phyloP scores from a whole-genome alignment of 257 asterid genomes.

The Jaltomata sinuosa region DNA sequence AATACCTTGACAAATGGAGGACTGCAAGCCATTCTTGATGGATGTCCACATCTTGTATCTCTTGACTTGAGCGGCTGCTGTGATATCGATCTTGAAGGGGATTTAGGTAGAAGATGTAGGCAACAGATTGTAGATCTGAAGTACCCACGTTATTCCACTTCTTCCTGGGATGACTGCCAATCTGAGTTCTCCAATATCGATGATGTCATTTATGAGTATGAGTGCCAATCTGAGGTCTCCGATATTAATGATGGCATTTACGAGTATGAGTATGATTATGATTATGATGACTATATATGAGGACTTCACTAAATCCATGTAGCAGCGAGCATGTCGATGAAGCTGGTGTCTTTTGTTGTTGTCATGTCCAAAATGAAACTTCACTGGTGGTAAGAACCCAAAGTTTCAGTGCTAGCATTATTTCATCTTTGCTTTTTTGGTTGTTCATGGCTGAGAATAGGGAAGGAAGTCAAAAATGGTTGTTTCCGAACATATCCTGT shows the following conservation, averaged over 20 bases:
- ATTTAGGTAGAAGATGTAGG: slow-evolving; percentile 20
- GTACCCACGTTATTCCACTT: no score
- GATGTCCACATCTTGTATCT: slow-evolving; percentile 36
- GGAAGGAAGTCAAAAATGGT: no score
- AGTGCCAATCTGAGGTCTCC: no score
- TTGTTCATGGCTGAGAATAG: no score
- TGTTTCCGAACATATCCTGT: no score
- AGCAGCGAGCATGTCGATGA: background rate
- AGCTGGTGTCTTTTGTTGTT: background rate
- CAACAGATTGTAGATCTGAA: slow-evolving; percentile 20
- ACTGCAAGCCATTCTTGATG: slow-evolving; percentile 29
- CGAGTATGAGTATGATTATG: background rate
- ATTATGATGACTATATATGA: background rate
- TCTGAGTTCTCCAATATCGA: no score
- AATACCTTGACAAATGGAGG: slow-evolving; percentile 15
- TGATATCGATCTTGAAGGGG: slow-evolving; percentile 15
- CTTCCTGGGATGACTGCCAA: no score
- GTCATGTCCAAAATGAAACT: background rate
- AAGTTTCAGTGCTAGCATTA: no score
- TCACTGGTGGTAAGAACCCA: background rate
- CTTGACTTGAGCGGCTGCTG: slow-evolving; percentile 34
- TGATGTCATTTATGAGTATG: no score
- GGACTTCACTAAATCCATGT: background rate
- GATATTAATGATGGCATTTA: no score
- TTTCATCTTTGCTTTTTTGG: no score